Evolutionary conservation across 169 alveolate genomes (phyloP), one percentile per base, ranked within the genome.

Genomic region (Theileria equi): DNA sequence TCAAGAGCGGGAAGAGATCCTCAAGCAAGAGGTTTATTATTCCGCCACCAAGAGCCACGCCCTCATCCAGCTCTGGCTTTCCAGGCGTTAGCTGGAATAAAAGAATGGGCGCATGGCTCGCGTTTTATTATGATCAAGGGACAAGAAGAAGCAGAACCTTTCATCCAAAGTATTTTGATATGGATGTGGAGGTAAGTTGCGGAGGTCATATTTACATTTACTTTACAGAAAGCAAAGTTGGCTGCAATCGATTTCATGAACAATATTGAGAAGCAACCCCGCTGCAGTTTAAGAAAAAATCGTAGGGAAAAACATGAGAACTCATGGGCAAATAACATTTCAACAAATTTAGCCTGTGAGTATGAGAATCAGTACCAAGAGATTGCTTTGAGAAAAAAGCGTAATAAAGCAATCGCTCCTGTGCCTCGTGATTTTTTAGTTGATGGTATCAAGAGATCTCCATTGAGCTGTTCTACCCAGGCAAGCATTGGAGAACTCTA

Each of bases 21-120:
- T 10, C 65, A 38, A 54, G 38, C 65, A 36, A 58, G 25, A 65
- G 59, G 48, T 44, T 26, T 52, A 64, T 72, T 11, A 40, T 77
- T 3, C 86, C 86, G 4, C 80, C 80, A 6, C 80, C 81, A 10
- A 35, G 86, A 29, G 86, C 81, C 19, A 53, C 80, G 0, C 77
- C 81, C 5, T 54, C 88, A 10, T 76, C 88, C 55, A 80, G 89
- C 11, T 81, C 90, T 13, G 94, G 94, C 1, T 89, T 65, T 62
- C 94, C 94, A 2, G 94, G 94, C 5, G 94, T 89, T 25, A 84
- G 93, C 72, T 89, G 94, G 94, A 89, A 89, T 63, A 82, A 82
- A 45, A 48, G 94, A 6, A 89, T 89, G 94, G 88, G 91, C 23
- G 94, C 94, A 8, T 89, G 94, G 94, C 58, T 89, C 44, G 82